Conservation (phyloP, 2,329 filamentous ascomycete genomes). For the Colletotrichum caudatum region DNA sequence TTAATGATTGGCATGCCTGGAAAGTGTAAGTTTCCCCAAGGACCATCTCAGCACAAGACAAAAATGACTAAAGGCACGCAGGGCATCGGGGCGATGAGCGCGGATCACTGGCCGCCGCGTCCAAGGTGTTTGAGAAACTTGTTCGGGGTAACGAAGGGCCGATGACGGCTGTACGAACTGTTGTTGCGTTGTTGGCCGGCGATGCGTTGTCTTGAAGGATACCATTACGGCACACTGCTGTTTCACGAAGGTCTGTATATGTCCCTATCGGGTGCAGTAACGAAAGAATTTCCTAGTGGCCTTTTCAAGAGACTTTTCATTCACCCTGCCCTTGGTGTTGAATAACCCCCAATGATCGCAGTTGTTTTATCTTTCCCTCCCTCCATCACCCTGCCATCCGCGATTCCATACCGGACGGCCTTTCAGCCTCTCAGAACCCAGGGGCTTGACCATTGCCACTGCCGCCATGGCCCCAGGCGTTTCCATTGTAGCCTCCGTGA, state of each 20-base stretch:
- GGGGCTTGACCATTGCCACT: not conserved
- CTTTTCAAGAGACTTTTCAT: not conserved
- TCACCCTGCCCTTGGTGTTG: not conserved
- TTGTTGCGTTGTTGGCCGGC: slow-evolving; percentile 71
- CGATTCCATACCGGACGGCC: not conserved
- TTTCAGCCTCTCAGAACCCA: not conserved
- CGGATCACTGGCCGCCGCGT: slow-evolving; percentile 67
- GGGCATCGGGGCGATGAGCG: slow-evolving; percentile 71
- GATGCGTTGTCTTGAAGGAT: slow-evolving; percentile 46
- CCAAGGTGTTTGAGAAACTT: slow-evolving; percentile 70
- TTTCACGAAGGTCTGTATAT: slow-evolving; percentile 6
- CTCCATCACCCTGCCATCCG: no score
- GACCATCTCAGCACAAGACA: not conserved
- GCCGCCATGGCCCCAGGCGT: not conserved
- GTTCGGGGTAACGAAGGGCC: slow-evolving; percentile 67
- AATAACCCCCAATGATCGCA: not conserved
- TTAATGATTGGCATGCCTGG: slow-evolving; percentile 68
- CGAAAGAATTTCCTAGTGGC: no score
- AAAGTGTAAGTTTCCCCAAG: slow-evolving; percentile 67
- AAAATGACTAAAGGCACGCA: slow-evolving; percentile 48
- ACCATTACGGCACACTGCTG: slow-evolving; percentile 7
- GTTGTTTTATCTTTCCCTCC: not conserved
- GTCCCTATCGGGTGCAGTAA: not conserved
- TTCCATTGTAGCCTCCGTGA: not conserved
- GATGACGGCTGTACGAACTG: slow-evolving; percentile 66